phyloP scores from a whole-genome alignment of 208 protist genomes.

The Crithidia thermophila region DNA sequence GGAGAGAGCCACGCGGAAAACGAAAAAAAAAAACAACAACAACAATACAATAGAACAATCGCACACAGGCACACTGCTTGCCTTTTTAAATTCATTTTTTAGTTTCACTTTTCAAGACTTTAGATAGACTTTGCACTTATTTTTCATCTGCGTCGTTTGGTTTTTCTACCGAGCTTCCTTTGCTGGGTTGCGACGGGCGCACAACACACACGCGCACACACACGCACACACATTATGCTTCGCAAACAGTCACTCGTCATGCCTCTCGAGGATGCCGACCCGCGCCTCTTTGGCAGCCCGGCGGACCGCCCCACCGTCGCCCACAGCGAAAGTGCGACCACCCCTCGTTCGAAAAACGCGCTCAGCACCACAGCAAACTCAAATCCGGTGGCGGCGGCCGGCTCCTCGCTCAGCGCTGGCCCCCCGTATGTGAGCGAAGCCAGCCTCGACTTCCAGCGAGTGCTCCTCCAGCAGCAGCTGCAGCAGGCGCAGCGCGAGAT shows the following conservation, averaged over 20 bases:
- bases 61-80: too few species aligned
- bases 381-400: too few species aligned
- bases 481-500: constrained; percentile 56
- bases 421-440: constrained; percentile 23
- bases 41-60: too few species aligned
- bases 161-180: too few species aligned
- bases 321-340: background rate
- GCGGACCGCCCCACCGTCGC: background rate
- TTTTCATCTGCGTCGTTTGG: too few species aligned
- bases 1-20: too few species aligned
- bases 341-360: background rate
- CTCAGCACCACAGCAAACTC: background rate
- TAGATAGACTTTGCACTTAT: too few species aligned
- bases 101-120: too few species aligned
- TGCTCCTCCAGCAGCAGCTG: constrained; percentile 64
- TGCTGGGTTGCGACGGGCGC: background rate
- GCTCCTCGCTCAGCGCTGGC: background rate
- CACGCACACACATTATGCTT: background rate
- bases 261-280: constrained; percentile 28
- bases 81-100: too few species aligned
- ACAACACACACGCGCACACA: background rate
- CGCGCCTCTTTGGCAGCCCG: constrained; percentile 15
- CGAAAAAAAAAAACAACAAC: too few species aligned
- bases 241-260: constrained; percentile 15
- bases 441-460: constrained; percentile 61